These are phyloP conservation scores for Neurospora tetraspora DNA, from an alignment of 495 filamentous ascomycete species.

Conservation along the genomic window DNA sequence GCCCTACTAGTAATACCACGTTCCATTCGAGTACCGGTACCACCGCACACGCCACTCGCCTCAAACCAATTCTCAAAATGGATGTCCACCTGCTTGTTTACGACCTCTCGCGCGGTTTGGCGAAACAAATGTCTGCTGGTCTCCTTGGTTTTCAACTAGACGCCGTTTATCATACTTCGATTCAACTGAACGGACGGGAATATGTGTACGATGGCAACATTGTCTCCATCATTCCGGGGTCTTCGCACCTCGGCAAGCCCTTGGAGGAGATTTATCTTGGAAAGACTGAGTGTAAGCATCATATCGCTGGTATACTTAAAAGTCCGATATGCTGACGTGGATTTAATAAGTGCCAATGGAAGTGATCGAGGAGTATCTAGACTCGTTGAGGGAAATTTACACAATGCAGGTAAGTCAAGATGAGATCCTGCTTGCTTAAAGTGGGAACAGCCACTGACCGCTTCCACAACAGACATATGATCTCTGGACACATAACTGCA, in stretches of 20 bases:
- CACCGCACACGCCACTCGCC: too few species aligned
- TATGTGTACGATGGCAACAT: constrained; percentile 57
- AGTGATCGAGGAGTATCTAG: constrained; percentile 80
- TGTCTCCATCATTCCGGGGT: constrained; percentile 66
- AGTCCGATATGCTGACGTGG: not conserved
- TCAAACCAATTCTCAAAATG: constrained; percentile 52
- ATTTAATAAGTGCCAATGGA: constrained; percentile 54
- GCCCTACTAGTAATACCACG: not conserved
- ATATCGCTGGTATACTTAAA: not conserved
- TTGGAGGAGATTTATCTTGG: constrained; percentile 70
- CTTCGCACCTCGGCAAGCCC: constrained; percentile 75
- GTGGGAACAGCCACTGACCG: constrained; percentile 3
- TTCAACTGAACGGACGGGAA: constrained; percentile 61
- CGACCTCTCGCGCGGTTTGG: constrained; percentile 71
- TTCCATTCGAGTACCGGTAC: not conserved
- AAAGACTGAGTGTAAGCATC: constrained; percentile 43
- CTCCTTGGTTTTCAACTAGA: constrained; percentile 69
- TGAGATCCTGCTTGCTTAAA: not conserved
- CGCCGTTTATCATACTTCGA: constrained; percentile 84
- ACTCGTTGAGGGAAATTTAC: constrained; percentile 72
- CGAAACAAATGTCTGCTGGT: constrained; percentile 32
- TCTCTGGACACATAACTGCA: constrained; percentile 82
- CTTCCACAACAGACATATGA: constrained; percentile 59
- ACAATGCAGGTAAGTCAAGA: constrained; percentile 54
- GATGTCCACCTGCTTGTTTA: constrained; percentile 89